Percentiles rank a stretch among this genome's conserved stretches.
phyloP scores from a whole-genome alignment of 176 grass and related monocot species.

The sorghum (Sorghum bicolor) region DNA sequence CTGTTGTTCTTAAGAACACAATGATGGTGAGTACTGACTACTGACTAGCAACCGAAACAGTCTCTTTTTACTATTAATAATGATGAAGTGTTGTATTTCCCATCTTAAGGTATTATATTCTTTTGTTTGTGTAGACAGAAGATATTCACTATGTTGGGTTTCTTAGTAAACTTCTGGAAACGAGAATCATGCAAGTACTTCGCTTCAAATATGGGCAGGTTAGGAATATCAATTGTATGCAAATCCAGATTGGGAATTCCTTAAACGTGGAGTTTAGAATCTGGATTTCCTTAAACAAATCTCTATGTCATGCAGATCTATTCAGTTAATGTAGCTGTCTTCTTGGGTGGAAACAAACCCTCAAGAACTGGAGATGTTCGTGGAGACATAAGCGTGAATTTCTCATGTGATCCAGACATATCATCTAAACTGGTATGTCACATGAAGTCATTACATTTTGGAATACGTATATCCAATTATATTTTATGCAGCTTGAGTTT shows the following conservation, averaged over 20 bases:
- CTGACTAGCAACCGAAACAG: constrained; percentile 24
- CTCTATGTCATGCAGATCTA: constrained; percentile 65
- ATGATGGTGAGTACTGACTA: constrained; percentile 68
- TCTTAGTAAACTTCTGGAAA: constrained; percentile 96
- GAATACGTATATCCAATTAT: not conserved
- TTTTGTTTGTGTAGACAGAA: constrained; percentile 55
- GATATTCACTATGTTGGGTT: constrained; percentile 98
- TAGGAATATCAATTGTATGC: constrained; percentile 24
- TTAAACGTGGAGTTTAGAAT: constrained; percentile 7
- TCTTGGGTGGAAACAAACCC: constrained; percentile 98
- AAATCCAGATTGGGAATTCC: constrained; percentile 18
- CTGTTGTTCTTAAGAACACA: constrained; percentile 72
- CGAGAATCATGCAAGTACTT: constrained; percentile 97
- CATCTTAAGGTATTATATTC: constrained; percentile 37
- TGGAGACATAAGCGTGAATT: constrained; percentile 96
- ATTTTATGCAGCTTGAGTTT: constrained; percentile 4
- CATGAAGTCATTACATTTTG: not conserved
- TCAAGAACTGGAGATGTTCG: constrained; percentile 88
- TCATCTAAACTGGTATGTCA: constrained; percentile 81
- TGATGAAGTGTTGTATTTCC: not conserved
- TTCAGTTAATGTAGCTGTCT: constrained; percentile 90
- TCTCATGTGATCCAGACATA: constrained; percentile 91
- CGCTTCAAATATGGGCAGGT: constrained; percentile 99
- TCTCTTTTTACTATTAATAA: not conserved
- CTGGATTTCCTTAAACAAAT: constrained; percentile 17